These are phyloP conservation scores for Phytophthora aleatoria DNA, from an alignment of 352 stramenopile species.

Conservation along the genomic window DNA sequence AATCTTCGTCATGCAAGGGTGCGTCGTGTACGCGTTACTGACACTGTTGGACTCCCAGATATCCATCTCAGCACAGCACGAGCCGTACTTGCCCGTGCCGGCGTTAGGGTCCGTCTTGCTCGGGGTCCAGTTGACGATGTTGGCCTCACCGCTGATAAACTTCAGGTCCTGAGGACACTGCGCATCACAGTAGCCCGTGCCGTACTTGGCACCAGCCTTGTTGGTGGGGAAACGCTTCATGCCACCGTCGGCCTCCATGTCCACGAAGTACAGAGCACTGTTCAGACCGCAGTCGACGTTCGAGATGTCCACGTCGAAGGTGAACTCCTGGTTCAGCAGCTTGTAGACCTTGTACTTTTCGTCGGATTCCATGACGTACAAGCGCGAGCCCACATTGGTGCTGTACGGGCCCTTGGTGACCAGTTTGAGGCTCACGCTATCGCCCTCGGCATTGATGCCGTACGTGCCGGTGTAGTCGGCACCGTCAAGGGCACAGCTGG, in stretches of 20 bases:
- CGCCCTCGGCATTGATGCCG: conserved; percentile 38
- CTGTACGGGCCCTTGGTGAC: conserved; percentile 56
- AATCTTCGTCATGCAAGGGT: conserved; percentile 40
- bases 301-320: conserved; percentile 69
- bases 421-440: conserved; percentile 47
- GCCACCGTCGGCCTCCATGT: conserved; percentile 64
- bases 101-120: conserved; percentile 42
- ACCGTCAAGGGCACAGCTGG: conserved; percentile 55
- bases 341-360: conserved; percentile 55
- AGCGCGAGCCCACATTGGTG: conserved; percentile 56
- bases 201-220: conserved; percentile 33
- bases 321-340: conserved; percentile 70
- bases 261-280: conserved; percentile 68
- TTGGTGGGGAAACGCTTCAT: conserved; percentile 24
- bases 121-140: conserved; percentile 54
- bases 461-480: conserved; percentile 61
- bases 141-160: conserved; percentile 74
- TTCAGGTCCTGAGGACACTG: conserved; percentile 68
- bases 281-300: conserved; percentile 56
- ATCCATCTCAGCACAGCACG: conserved; percentile 69
- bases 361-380: conserved; percentile 52
- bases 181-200: conserved; percentile 53
- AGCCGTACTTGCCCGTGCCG: conserved; percentile 50
- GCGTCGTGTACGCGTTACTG: conserved; percentile 47
- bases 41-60: conserved; percentile 64